Percentiles rank a stretch among this genome's conserved stretches.
phyloP scores from a whole-genome alignment of 257 asterid genomes.

The Nicotiana obtusifolia region DNA sequence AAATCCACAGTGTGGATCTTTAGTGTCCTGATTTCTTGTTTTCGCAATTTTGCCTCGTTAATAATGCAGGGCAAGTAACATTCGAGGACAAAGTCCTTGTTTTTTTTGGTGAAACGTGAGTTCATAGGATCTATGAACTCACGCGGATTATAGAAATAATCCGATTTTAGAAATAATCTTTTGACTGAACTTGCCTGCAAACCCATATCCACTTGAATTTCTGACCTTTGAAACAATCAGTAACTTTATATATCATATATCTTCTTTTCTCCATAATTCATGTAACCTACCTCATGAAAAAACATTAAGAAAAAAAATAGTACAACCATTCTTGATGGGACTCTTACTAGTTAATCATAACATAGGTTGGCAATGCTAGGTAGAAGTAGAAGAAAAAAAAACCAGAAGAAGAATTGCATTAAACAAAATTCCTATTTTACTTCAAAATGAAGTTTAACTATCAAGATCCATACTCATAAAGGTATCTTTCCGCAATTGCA shows the following conservation, averaged over 20 bases:
- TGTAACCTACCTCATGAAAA: background rate
- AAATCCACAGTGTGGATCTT: slow-evolving; percentile 39
- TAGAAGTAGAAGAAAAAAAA: background rate
- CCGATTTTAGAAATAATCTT: slow-evolving; percentile 19
- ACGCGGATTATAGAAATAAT: slow-evolving; percentile 22
- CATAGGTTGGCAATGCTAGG: background rate
- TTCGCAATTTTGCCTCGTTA: slow-evolving; percentile 20
- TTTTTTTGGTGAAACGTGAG: slow-evolving; percentile 42
- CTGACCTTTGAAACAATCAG: slow-evolving; percentile 26
- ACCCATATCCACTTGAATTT: slow-evolving; percentile 48
- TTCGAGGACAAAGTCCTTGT: slow-evolving; percentile 30
- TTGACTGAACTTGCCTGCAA: background rate
- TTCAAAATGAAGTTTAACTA: background rate
- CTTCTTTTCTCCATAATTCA: background rate
- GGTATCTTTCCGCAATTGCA: slow-evolving; percentile 86
- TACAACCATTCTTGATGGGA: background rate
- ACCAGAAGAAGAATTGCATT: background rate
- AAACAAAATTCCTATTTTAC: background rate
- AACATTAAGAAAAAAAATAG: background rate
- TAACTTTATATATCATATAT: background rate
- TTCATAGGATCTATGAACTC: slow-evolving; percentile 48
- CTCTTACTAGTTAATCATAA: background rate
- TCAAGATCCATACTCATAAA: slow-evolving; percentile 24
- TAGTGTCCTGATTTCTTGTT: slow-evolving; percentile 36
- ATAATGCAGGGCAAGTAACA: slow-evolving; percentile 37